These are phyloP conservation scores for Ilyonectria destructans DNA, from an alignment of 2,329 filamentous ascomycete species.

Conservation along the genomic window DNA sequence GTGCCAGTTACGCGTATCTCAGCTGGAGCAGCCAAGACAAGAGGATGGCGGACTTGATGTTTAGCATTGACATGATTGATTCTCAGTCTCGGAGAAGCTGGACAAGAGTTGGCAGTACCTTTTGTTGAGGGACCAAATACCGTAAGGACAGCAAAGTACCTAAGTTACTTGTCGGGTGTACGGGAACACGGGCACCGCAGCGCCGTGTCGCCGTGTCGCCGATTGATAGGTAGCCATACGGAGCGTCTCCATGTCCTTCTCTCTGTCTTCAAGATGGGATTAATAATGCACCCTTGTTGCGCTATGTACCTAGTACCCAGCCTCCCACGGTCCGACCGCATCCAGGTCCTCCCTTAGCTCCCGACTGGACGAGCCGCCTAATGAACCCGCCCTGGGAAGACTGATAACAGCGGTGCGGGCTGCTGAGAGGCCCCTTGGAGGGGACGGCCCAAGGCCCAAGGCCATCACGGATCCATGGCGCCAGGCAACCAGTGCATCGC, in stretches of 20 bases:
- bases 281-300: slow-evolving; percentile 4
- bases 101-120: neutral
- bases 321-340: neutral
- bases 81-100: neutral
- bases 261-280: slow-evolving; percentile 5
- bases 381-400: slow-evolving; percentile 10
- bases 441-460: slow-evolving; percentile 4
- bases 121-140: neutral
- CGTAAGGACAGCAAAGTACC: neutral
- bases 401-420: slow-evolving; percentile 29
- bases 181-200: neutral
- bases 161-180: no score
- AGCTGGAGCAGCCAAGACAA: neutral
- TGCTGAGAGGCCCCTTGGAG: slow-evolving; percentile 6
- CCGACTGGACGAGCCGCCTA: no score
- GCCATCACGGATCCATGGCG: slow-evolving; percentile 16
- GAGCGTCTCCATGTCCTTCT: neutral
- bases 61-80: neutral
- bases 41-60: neutral
- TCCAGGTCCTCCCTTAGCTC: no score
- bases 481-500: slow-evolving; percentile 48
- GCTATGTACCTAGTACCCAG: neutral
- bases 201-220: neutral
- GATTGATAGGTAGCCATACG: neutral
- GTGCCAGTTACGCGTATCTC: neutral